A percentile compares a stretch with the other conserved stretches of the same genome.
These are phyloP conservation scores for Periglandula ipomoeae DNA, from an alignment of 2,329 filamentous ascomycete species.

Conservation along the genomic window DNA sequence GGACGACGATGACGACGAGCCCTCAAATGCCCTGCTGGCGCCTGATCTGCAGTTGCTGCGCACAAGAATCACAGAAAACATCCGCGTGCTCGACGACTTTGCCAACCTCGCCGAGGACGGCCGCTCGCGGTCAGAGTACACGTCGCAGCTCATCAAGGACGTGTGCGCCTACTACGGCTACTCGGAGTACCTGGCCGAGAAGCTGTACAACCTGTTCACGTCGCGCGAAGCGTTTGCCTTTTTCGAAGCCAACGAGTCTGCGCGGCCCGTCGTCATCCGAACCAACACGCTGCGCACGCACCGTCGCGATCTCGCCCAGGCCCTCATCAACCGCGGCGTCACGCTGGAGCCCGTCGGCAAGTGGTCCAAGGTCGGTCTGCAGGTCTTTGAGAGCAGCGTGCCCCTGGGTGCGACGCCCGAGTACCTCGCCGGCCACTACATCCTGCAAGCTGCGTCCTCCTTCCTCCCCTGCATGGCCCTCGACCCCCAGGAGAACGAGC, in stretches of 20 bases:
- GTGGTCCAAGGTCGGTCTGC: conserved; percentile 96
- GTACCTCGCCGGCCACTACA: conserved; percentile 96
- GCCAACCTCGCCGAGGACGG: conserved; percentile 69
- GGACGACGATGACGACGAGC: conserved; percentile 52
- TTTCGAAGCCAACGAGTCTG: conserved; percentile 96
- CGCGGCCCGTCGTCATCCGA: conserved; percentile 87
- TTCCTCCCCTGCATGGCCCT: conserved; percentile 98
- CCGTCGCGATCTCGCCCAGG: conserved; percentile 74
- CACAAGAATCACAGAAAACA: conserved; percentile 82
- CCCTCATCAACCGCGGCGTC: conserved; percentile 91
- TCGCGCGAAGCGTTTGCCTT: conserved; percentile 94
- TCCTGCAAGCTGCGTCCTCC: conserved; percentile 90
- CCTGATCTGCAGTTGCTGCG: conserved; percentile 86
- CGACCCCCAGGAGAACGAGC: conserved; percentile 85
- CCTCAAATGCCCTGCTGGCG: conserved; percentile 57
- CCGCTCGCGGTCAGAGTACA: conserved; percentile 81
- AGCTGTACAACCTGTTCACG: conserved; percentile 86
- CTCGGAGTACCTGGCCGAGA: conserved; percentile 88
- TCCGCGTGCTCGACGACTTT: conserved; percentile 86
- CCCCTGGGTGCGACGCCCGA: conserved; percentile 92
- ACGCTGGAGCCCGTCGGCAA: conserved; percentile 95
- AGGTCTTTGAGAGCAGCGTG: conserved; percentile 82
- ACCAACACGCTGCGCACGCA: conserved; percentile 86
- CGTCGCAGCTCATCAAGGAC: conserved; percentile 75
- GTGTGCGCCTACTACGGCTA: conserved; percentile 97